Base-by-base conservation (phyloP, 257 asterid species). In the Primulina eburnea region DNA sequence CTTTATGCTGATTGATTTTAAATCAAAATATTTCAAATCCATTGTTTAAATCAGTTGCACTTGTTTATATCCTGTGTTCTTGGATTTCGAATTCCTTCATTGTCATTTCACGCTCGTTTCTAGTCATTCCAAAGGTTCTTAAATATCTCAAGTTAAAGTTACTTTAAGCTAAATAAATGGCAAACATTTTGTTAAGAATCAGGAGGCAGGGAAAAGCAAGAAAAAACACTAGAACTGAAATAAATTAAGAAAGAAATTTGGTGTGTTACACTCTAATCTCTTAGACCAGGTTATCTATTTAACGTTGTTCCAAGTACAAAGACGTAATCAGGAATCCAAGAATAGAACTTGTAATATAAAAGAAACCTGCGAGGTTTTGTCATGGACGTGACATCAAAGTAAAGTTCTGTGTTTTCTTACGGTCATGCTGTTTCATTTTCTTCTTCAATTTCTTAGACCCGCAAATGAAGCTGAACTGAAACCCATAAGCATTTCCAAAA, bases 401-500 rank as follows among this genome's bases (percentile, higher is more conserved):
- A 16, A 47, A 47, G 1, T 47, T 47, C 8, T 47, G 56, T 47
- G 56, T 47, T 14, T 47, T 47, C 56, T 16, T 16, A 47, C 0
- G 56, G 18, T 20, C 56, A 16, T 47, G 18, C 7, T 12, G n/a
- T 43, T 43, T 43, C 53, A 47, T 47, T 12, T 47, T 16, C 20
- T 47, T 47, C 18, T 47, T 47, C 56, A 47, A 47, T 47, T 47
- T 47, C 56, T 47, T 47, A 16, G 62, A 52, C 28, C 62, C 88
- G 52, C 83, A 83, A 6, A 75, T 60, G 56, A 83, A 67, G n/a
- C 75, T 78, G 79, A 68, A 83, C 56, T 78, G 78, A 47, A 78
- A 68, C 67, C 86, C 86, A 40, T 64, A 38, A 5, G 69, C 75
- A 70, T 74, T 81, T 2, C 77, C 84, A 12, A 83, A 78, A 70